Evolutionary conservation across 306 rosid genomes (phyloP).

Genomic region (Styphnolobium japonicum): DNA sequence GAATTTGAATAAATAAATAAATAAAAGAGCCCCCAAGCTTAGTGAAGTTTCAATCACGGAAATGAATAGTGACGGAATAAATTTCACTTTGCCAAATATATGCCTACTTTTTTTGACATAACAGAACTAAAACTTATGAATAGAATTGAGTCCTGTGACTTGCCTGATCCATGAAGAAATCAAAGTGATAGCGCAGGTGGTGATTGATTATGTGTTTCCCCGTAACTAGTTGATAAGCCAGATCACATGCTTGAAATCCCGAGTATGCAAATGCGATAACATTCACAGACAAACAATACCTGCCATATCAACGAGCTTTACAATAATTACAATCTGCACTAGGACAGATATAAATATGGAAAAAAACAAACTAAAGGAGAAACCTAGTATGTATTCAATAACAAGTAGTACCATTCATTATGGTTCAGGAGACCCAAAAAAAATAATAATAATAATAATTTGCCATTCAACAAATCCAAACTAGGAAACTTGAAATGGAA

Average conservation of each 20-base stretch:
- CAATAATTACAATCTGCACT: neutral
- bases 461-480: neutral
- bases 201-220: conserved; percentile 53
- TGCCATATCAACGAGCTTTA: conserved; percentile 32
- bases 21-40: neutral
- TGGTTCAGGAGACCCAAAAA: neutral
- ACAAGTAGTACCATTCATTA: neutral
- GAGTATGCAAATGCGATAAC: conserved; percentile 77
- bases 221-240: conserved; percentile 41
- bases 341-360: neutral
- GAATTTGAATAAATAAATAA: neutral
- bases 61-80: neutral
- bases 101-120: too few species aligned
- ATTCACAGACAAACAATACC: conserved; percentile 88
- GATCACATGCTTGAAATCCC: conserved; percentile 61
- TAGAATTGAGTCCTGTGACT: conserved; percentile 20
- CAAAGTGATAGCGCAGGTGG: conserved; percentile 61
- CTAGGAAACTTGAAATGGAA: neutral
- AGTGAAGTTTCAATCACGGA: neutral
- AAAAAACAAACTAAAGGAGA: neutral
- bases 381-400: neutral
- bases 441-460: neutral
- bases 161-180: conserved; percentile 95
- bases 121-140: too few species aligned
- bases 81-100: neutral